Evolutionary conservation across 2,329 filamentous ascomycete genomes (phyloP), one percentile per base, ranked within the genome.

Genomic region (Cyphellophora attinorum): DNA sequence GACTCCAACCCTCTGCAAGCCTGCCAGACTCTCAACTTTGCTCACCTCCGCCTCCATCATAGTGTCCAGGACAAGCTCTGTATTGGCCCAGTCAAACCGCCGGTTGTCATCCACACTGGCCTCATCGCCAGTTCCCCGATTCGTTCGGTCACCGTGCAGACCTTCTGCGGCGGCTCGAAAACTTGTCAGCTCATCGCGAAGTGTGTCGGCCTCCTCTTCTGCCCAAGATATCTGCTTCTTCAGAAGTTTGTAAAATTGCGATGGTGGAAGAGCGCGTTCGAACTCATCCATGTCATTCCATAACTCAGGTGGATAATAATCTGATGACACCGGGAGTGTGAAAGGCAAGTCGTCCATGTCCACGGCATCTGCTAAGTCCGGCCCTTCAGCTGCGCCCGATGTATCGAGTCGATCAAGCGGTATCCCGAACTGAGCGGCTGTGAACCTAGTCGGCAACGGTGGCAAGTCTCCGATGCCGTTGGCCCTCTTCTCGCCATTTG

Each of bases 221-320:
- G 64, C 63, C 65, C 65, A 68, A 36, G 58, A 51, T 13, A 68
- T 57, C 44, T 68, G 64, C 13, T 64, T 56, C 19, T 62, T 61
- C 8, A 68, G 53, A 3, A 68, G 48, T 18, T 61, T 55, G 41
- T 60, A 66, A 15, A 66, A 55, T 29, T 66, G 56, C 11, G 54
- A 56, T 2, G 61, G 57, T 19, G 51, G 54, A 29, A 68, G 53
- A 11, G 50, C 41, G 11, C 64, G 54, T 40, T 68, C 65, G 29
- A 60, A 55, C 8, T 58, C 55, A 34, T 65, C 62, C 45, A 62
- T 53, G 27, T 62, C 60, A 1, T 55, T 48, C 10, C 52, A 57
- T 27, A 62, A 56, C 17, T 64, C 61, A 6, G 55, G 28, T 11
- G 52, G 52, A 27, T 51, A 53, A 31, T 49, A 48, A 23, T 48